Base-by-base conservation (phyloP, 2,329 filamentous ascomycete species). In the Xylaria hypoxylon region DNA sequence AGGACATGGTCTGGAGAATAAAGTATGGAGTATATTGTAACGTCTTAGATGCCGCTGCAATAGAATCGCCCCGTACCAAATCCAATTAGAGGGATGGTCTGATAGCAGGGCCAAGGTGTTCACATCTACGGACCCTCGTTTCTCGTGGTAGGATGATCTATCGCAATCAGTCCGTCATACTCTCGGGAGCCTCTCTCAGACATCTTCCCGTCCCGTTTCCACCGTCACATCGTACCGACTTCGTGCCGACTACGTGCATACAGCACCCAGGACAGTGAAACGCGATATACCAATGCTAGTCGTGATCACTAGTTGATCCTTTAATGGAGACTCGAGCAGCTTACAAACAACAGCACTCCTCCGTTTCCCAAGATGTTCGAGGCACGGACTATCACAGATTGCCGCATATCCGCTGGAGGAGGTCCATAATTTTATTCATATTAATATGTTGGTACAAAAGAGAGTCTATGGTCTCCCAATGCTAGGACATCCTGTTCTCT, bases 231-330 rank as follows among this genome's bases (percentile, higher is more conserved):
- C 67, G 74, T 73, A 72, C 75, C 75, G 75, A 68, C 73, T 71
- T 76, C 67, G 74, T 73, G 72, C 75, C 75, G 75, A 68, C 73
- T 71, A 69, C 73, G 74, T 79, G 76, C 77, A 79, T 79, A 72
- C 66, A 71, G 71, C 68, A 78, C 75, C 78, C 77, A 76, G 78
- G 73, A 79, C 78, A 77, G 72, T 76, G 71, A 75, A 71, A 72
- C 70, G 57, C 63, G 56, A 55, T 65, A 56, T 48, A 50, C 26
- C 64, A 65, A 56, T 61, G n/a, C 50, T 48, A 69, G 62, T 75
- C 62, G 44, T 73, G 73, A 81, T 81, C 81, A 79, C 75, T 76
- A 61, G 75, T 75, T 74, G 76, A 70, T 73, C 70, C 75, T 71
- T 59, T 64, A 64, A 68, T 57, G 68, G 51, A 59, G 67, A 63